These are phyloP conservation scores for Amphicarpaea edgeworthii DNA, from an alignment of 306 rosid species.

Conservation along the genomic window DNA sequence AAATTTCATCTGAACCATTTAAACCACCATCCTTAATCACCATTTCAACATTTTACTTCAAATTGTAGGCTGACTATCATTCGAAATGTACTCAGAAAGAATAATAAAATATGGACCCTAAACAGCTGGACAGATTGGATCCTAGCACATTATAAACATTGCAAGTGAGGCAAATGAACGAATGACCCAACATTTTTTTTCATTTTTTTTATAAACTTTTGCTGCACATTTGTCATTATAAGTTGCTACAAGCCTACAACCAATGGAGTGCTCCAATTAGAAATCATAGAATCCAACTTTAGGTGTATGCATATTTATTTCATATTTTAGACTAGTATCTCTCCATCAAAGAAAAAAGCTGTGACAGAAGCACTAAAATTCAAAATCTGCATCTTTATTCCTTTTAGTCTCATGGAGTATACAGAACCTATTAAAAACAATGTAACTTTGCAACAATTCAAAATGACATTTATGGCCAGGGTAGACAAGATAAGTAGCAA, in stretches of 20 bases:
- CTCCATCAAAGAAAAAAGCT: no score
- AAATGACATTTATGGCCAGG: slow-evolving; percentile 12
- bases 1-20: slow-evolving; percentile 18
- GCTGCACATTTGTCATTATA: slow-evolving; percentile 12
- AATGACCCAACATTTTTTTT: background rate
- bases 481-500: slow-evolving; percentile 34
- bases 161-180: slow-evolving; percentile 30
- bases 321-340: no score
- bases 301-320: no score
- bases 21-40: slow-evolving; percentile 11
- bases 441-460: background rate
- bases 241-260: slow-evolving; percentile 25
- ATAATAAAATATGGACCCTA: slow-evolving; percentile 22
- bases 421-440: slow-evolving; percentile 17
- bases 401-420: slow-evolving; percentile 11
- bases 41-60: slow-evolving; percentile 23
- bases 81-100: background rate
- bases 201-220: background rate
- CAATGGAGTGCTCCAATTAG: slow-evolving; percentile 2
- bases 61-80: slow-evolving; percentile 19
- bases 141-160: slow-evolving; percentile 26
- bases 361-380: no score
- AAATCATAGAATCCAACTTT: no score
- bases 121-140: slow-evolving; percentile 30
- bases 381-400: background rate